A percentile compares a stretch with the other conserved stretches of the same genome.
Evolutionary conservation across 2,329 filamentous ascomycete genomes (phyloP).

Genomic region (Pseudogymnoascus sp.): DNA sequence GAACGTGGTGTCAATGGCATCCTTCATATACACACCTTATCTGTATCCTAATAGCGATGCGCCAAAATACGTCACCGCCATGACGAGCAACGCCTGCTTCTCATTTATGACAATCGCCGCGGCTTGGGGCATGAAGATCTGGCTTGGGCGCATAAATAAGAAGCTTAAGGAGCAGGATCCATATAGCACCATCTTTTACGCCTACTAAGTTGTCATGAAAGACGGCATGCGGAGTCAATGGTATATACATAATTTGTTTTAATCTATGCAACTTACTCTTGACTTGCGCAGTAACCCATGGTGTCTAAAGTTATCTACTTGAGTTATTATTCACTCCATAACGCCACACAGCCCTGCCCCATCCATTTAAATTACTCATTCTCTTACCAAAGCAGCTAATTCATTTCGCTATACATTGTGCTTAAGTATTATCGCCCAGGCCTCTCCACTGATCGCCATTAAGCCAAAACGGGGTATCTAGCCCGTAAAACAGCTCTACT

Average conservation of each 20-base stretch:
- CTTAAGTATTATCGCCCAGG: not conserved
- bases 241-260: not conserved
- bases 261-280: not conserved
- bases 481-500: conserved; percentile 2
- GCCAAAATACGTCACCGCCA: conserved; percentile 27
- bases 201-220: not conserved
- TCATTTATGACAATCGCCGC: conserved; percentile 26
- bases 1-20: conserved; percentile 30
- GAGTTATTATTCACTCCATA: not conserved
- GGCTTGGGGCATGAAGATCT: conserved; percentile 28
- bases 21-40: conserved; percentile 33
- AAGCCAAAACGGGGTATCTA: conserved; percentile 11
- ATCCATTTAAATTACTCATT: not conserved
- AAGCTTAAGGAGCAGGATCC: conserved; percentile 14
- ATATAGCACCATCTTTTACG: not conserved
- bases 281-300: not conserved
- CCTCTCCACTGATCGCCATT: conserved; percentile 9
- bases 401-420: not conserved
- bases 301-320: not conserved
- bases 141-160: conserved; percentile 27
- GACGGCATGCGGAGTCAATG: not conserved
- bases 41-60: conserved; percentile 29
- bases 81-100: conserved; percentile 20
- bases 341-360: not conserved
- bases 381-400: not conserved